Evolutionary conservation across 495 filamentous ascomycete genomes (phyloP), one percentile per base, ranked within the genome.

Genomic region (Penicillium paradoxum): DNA sequence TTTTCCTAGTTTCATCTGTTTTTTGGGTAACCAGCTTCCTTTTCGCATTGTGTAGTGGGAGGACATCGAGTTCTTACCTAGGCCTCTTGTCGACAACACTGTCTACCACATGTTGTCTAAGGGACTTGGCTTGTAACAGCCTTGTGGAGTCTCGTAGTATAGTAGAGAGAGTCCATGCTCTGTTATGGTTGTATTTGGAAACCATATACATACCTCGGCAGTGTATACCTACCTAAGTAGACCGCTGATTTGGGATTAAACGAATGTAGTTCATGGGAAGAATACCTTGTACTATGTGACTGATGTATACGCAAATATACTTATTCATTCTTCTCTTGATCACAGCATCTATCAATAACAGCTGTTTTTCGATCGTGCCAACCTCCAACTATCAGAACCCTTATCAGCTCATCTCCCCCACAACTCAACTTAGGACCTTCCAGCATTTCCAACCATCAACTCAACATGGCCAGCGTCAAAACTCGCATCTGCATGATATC

Each of bases 401-500:
- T 32, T 32, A 32, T 32, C 29, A 32, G 29, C 29, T 11, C 29
- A 32, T 32, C 4, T 32, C 10, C 29, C 24, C 39, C 36, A 10
- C 14, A 46, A n/a, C 22, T 29, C 30, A 33, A 21, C 30, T 14
- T 39, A 34, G 4, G 2, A 37, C 38, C 17, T 22, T 34, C 44
- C 15, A 19, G 33, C 40, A 43, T n/a, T n/a, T n/a, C n/a, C n/a
- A n/a, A n/a, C 21, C 44, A 27, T 27, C 24, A 27, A 27, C 24
- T 27, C 55, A 58, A 25, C n/a, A 65, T 60, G 56, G 41, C 51
- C 51, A 49, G 55, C 17, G 60, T 67, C 48, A 69, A 70, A 60
- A 80, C 80, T 24, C 74, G 75, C 49, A 71, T 86, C 57, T 70
- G 78, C 56, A 74, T 88, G 55, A 70, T 88, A 55, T 82, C 81